phyloP scores from a whole-genome alignment of 441 rosid species.

The Corymbia calophylla region DNA sequence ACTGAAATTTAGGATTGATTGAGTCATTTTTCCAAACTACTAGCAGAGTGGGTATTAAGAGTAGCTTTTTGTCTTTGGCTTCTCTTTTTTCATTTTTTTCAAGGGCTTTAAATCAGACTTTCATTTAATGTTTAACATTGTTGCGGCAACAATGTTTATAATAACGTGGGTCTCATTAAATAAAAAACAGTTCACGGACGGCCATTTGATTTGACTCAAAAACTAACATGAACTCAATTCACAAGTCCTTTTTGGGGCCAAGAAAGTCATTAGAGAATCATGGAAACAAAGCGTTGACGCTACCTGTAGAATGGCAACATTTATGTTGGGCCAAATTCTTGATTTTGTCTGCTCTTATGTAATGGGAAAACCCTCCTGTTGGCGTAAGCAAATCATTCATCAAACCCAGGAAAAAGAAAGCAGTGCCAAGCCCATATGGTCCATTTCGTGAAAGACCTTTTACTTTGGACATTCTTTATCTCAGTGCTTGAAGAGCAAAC shows the following conservation, averaged over 20 bases:
- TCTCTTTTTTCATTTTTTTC: neutral
- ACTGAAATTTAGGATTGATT: neutral
- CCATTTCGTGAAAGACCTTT: neutral
- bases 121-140: neutral
- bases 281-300: neutral
- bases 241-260: neutral
- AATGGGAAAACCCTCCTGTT: neutral
- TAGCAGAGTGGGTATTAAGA: rapidly evolving
- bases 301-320: neutral
- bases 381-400: neutral
- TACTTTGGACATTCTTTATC: neutral
- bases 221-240: neutral
- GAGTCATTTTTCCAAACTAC: neutral
- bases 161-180: neutral
- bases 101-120: neutral
- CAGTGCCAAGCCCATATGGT: neutral
- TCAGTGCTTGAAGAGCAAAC: neutral
- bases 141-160: neutral
- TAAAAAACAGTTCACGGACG: neutral
- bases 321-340: neutral
- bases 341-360: neutral
- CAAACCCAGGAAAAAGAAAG: neutral
- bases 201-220: neutral
- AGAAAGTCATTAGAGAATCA: neutral
- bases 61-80: neutral